A percentile compares a stretch with the other conserved stretches of the same genome.
phyloP scores from a whole-genome alignment of 495 filamentous ascomycete species.

The Aspergillus nanangensis region DNA sequence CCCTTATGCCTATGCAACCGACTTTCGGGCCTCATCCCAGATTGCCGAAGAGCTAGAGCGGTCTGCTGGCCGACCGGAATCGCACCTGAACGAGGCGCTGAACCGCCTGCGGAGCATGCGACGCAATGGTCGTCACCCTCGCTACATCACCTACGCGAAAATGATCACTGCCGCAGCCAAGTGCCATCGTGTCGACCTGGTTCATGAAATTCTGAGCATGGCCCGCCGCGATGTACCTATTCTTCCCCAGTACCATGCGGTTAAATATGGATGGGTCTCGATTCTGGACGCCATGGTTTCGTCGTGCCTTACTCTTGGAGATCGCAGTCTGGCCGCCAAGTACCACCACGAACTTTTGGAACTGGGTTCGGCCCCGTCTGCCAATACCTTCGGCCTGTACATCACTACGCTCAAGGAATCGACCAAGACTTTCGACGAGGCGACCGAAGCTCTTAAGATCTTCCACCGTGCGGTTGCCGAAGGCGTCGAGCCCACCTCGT shows the following conservation, averaged over 20 bases:
- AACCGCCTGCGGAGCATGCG: constrained; percentile 86
- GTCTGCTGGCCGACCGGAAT: constrained; percentile 58
- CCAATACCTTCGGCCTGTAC: constrained; percentile 96
- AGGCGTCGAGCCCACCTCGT: constrained; percentile 90
- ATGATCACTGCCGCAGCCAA: constrained; percentile 87
- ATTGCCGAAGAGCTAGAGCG: constrained; percentile 86
- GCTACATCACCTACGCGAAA: constrained; percentile 94
- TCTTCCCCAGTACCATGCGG: constrained; percentile 71
- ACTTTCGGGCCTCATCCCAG: constrained; percentile 84
- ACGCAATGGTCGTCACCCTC: constrained; percentile 82
- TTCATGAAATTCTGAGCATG: constrained; percentile 81
- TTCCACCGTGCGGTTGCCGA: constrained; percentile 92
- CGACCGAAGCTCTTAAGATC: constrained; percentile 92
- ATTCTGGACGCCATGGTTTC: constrained; percentile 96
- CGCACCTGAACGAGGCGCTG: constrained; percentile 76
- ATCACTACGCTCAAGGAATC: constrained; percentile 97
- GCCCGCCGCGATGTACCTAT: constrained; percentile 83
- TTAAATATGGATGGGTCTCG: constrained; percentile 89
- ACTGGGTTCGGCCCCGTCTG: constrained; percentile 85
- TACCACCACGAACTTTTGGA: constrained; percentile 87
- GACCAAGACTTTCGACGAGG: constrained; percentile 95
- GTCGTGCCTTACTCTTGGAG: constrained; percentile 80
- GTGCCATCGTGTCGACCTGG: constrained; percentile 69
- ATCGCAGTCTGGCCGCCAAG: constrained; percentile 70
- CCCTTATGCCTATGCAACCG: constrained; percentile 82